Conservation (phyloP, 2,329 filamentous ascomycete genomes). For the Eutypa lata region DNA sequence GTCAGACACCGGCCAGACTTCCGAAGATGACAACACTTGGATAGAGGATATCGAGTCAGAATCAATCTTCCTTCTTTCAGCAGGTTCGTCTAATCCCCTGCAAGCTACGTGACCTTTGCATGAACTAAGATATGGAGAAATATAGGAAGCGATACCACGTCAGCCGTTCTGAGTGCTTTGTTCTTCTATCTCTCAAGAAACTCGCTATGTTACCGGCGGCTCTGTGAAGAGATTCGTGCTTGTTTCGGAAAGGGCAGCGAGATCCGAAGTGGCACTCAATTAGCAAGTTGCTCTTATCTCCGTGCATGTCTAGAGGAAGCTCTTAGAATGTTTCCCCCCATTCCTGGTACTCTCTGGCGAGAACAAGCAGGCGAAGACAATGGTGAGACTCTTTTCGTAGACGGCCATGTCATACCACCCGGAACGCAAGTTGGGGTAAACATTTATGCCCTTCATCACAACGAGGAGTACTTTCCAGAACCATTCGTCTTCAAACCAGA, state of each 20-base stretch:
- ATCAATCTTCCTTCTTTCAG: slow-evolving; percentile 4
- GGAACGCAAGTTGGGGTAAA: background rate
- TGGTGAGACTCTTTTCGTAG: background rate
- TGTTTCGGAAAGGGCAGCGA: background rate
- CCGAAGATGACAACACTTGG: background rate
- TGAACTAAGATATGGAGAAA: background rate
- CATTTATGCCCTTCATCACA: background rate
- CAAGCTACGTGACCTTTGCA: background rate
- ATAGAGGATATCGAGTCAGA: slow-evolving; percentile 3
- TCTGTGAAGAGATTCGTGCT: slow-evolving; percentile 8
- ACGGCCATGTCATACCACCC: background rate
- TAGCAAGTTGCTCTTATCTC: background rate
- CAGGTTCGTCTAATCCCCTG: slow-evolving; percentile 1
- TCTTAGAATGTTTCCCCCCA: background rate
- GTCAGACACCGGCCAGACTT: slow-evolving; percentile 1
- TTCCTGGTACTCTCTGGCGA: background rate
- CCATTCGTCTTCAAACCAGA: background rate
- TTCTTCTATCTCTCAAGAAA: slow-evolving; percentile 6
- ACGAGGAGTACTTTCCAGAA: background rate
- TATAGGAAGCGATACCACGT: slow-evolving; percentile 7
- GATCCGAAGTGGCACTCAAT: background rate
- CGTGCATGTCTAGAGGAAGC: background rate
- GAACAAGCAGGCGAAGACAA: background rate
- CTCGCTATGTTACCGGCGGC: background rate
- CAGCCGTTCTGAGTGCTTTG: slow-evolving; percentile 3